Evolutionary conservation across 2,329 filamentous ascomycete species (phyloP).

Genomic region (Purpureocillium lavendulum): DNA sequence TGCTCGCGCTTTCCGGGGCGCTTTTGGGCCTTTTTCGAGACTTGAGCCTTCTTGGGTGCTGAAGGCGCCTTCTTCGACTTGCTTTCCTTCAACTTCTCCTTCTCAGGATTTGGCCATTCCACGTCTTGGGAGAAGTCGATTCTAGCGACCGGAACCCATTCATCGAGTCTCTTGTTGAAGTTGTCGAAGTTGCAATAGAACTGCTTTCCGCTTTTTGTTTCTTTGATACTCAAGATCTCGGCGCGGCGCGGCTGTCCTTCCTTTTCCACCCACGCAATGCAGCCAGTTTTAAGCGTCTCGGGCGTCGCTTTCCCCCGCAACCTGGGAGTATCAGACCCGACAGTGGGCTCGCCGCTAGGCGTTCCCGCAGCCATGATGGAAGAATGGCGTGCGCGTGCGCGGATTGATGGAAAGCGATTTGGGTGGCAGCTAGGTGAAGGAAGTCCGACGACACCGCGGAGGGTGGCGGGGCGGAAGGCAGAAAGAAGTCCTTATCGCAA

Average conservation of each 20-base stretch:
- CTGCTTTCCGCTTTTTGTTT: slow-evolving; percentile 77
- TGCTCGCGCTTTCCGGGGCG: slow-evolving; percentile 46
- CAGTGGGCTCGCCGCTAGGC: slow-evolving; percentile 41
- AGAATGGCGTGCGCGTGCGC: slow-evolving; percentile 4
- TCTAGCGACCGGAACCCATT: slow-evolving; percentile 79
- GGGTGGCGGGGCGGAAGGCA: not conserved
- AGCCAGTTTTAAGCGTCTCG: slow-evolving; percentile 61
- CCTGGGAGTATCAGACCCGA: slow-evolving; percentile 48
- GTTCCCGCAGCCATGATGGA: slow-evolving; percentile 46
- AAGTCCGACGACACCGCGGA: not conserved
- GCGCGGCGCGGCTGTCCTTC: slow-evolving; percentile 84
- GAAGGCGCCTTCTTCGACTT: slow-evolving; percentile 66
- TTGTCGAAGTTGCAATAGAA: slow-evolving; percentile 98
- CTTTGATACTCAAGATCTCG: slow-evolving; percentile 91
- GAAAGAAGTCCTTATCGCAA: not conserved
- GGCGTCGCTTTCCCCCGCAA: slow-evolving; percentile 78
- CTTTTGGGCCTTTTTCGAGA: slow-evolving; percentile 52
- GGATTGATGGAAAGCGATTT: slow-evolving; percentile 15
- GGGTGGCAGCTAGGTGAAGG: not conserved
- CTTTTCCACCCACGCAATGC: slow-evolving; percentile 53
- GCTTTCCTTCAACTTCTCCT: slow-evolving; percentile 64
- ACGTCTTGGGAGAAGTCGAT: slow-evolving; percentile 87
- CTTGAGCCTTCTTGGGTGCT: slow-evolving; percentile 46
- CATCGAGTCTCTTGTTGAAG: slow-evolving; percentile 80
- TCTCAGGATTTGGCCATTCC: slow-evolving; percentile 91